Percentiles rank a stretch among this genome's conserved stretches.
These are phyloP conservation scores for Cucumis hystrix DNA, from an alignment of 306 rosid genomes.

Conservation along the genomic window DNA sequence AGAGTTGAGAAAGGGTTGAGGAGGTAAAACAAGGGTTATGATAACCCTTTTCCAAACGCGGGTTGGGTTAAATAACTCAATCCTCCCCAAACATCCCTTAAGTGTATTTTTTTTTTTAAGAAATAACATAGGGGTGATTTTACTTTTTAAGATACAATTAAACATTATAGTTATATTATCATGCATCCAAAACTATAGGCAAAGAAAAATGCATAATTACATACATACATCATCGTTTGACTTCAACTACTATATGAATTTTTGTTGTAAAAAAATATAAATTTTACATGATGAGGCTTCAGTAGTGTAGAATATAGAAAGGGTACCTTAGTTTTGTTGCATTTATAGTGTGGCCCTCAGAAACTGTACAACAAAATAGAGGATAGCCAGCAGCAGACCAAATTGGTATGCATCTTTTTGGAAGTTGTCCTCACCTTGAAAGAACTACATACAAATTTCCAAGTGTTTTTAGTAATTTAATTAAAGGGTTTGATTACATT, in stretches of 20 bases:
- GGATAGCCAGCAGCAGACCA: conserved; percentile 51
- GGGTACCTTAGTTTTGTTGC: neutral
- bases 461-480: neutral
- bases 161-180: neutral
- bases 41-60: no score
- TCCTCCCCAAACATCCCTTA: no score
- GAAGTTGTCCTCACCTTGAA: conserved; percentile 63
- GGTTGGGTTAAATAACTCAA: no score
- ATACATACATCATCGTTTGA: neutral
- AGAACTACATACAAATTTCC: conserved; percentile 42
- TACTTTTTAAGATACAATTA: neutral
- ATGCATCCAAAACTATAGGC: neutral
- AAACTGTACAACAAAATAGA: conserved; percentile 71
- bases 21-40: no score
- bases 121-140: neutral
- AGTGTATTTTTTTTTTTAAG: no score
- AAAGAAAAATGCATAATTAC: neutral
- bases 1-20: no score
- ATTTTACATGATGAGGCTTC: neutral
- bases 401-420: conserved; percentile 81
- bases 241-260: neutral
- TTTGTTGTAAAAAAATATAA: no score
- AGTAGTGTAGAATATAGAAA: neutral
- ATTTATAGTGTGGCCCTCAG: conserved; percentile 52
- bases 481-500: no score